These are phyloP conservation scores for Solanum chmielewskii DNA, from an alignment of 257 asterid genomes.

Conservation along the genomic window DNA sequence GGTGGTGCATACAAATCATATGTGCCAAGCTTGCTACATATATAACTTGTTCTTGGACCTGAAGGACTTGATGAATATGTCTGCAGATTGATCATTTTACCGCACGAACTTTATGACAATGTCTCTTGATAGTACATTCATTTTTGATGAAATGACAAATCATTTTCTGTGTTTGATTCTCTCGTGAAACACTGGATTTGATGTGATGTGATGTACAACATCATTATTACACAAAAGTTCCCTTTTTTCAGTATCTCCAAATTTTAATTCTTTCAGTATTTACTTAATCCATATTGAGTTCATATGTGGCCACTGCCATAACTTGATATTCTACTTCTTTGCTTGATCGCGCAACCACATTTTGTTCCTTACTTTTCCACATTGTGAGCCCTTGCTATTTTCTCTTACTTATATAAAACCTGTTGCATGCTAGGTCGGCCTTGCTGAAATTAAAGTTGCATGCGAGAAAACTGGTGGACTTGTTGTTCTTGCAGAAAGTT, in stretches of 20 bases:
- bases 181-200: not conserved
- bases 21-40: not conserved
- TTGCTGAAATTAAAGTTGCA: constrained; percentile 91
- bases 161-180: not conserved
- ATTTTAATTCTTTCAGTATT: not conserved
- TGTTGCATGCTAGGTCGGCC: constrained; percentile 56
- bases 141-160: not conserved
- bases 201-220: not conserved
- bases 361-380: not conserved
- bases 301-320: not conserved
- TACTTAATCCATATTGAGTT: not conserved
- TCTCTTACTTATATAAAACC: not conserved
- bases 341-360: not conserved
- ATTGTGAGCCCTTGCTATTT: not conserved
- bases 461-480: constrained; percentile 93
- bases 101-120: not conserved
- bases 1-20: not conserved
- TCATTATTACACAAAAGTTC: not conserved
- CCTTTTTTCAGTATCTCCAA: not conserved
- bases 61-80: not conserved
- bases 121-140: not conserved
- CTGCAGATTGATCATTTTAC: not conserved
- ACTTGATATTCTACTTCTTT: not conserved
- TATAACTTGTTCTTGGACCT: not conserved
- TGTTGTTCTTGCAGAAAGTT: constrained; percentile 92